These are phyloP conservation scores for Trametes sanguinea DNA, from an alignment of 768 basidiomycete species.

Conservation along the genomic window DNA sequence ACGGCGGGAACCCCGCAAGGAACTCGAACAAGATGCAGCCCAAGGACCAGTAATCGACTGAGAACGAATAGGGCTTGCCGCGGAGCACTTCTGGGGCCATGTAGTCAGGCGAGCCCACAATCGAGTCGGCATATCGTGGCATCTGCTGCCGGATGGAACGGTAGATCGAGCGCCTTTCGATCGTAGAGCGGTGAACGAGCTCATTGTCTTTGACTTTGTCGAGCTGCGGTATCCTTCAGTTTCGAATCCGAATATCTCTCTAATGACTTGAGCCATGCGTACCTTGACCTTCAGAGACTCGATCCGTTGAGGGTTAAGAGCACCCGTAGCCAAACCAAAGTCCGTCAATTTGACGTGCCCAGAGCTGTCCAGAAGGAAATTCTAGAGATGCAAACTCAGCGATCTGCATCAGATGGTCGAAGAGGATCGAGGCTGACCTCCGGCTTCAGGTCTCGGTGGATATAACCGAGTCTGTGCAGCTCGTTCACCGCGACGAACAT, in stretches of 20 bases:
- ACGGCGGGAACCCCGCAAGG: slow-evolving; percentile 95
- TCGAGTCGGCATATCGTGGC: slow-evolving; percentile 92
- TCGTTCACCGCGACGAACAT: slow-evolving; percentile 97
- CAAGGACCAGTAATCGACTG: slow-evolving; percentile 97
- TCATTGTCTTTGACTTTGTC: slow-evolving; percentile 96
- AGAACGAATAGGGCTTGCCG: slow-evolving; percentile 92
- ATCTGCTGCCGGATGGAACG: slow-evolving; percentile 89
- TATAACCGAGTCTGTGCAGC: slow-evolving; percentile 95
- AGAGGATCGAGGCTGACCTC: slow-evolving; percentile 57
- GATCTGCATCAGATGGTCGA: background rate
- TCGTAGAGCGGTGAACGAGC: slow-evolving; percentile 84
- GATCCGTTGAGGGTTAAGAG: slow-evolving; percentile 90
- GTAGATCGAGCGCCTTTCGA: slow-evolving; percentile 94
- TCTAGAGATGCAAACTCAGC: slow-evolving; percentile 47
- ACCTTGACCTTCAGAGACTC: slow-evolving; percentile 95
- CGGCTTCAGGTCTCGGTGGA: slow-evolving; percentile 97
- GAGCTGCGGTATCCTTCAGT: slow-evolving; percentile 51
- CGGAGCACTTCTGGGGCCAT: slow-evolving; percentile 96
- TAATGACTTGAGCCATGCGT: slow-evolving; percentile 12
- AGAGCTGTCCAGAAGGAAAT: slow-evolving; percentile 92
- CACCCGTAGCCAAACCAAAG: slow-evolving; percentile 96
- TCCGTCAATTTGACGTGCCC: slow-evolving; percentile 98
- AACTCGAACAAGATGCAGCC: slow-evolving; percentile 99
- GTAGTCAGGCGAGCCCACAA: slow-evolving; percentile 98
- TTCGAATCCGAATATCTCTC: background rate